These are phyloP conservation scores for Lavandula angustifolia DNA, from an alignment of 257 asterid species.

Conservation along the genomic window DNA sequence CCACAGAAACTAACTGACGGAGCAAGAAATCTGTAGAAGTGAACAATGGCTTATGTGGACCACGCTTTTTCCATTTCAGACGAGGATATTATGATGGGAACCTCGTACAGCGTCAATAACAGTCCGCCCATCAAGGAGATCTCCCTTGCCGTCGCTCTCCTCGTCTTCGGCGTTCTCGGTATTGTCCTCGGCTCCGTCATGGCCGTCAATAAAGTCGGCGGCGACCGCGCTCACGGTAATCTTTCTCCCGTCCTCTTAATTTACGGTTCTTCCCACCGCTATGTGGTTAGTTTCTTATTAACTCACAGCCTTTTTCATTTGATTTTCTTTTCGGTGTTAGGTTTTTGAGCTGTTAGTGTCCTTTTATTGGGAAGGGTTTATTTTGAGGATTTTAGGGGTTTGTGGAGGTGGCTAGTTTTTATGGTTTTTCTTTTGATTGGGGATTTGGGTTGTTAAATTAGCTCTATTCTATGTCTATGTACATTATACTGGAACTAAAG, in stretches of 20 bases:
- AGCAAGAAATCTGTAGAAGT: background rate
- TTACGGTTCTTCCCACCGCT: slow-evolving; percentile 1
- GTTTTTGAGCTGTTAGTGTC: slow-evolving; percentile 7
- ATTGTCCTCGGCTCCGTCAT: slow-evolving; percentile 70
- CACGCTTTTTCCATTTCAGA: slow-evolving; percentile 98
- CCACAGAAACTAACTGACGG: background rate
- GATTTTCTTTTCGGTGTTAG: background rate
- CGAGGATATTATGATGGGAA: slow-evolving; percentile 92
- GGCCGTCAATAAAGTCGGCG: slow-evolving; percentile 88
- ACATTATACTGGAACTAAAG: background rate
- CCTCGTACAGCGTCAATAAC: slow-evolving; percentile 67
- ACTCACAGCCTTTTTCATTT: background rate
- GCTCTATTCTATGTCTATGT: background rate
- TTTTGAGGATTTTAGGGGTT: slow-evolving; percentile 6
- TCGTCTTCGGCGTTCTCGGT: slow-evolving; percentile 79
- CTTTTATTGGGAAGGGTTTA: background rate
- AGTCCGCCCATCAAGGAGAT: slow-evolving; percentile 95
- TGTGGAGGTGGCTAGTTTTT: slow-evolving; percentile 6
- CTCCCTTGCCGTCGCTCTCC: slow-evolving; percentile 84
- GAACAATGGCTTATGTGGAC: slow-evolving; percentile 87
- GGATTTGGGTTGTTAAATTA: slow-evolving; percentile 9
- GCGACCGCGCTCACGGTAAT: slow-evolving; percentile 94
- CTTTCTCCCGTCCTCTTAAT: background rate
- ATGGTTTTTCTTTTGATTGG: slow-evolving; percentile 1
- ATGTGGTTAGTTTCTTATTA: background rate